Evolutionary conservation across 2,329 filamentous ascomycete genomes (phyloP), one percentile per base, ranked within the genome.

Genomic region (Epichloe festucae): DNA sequence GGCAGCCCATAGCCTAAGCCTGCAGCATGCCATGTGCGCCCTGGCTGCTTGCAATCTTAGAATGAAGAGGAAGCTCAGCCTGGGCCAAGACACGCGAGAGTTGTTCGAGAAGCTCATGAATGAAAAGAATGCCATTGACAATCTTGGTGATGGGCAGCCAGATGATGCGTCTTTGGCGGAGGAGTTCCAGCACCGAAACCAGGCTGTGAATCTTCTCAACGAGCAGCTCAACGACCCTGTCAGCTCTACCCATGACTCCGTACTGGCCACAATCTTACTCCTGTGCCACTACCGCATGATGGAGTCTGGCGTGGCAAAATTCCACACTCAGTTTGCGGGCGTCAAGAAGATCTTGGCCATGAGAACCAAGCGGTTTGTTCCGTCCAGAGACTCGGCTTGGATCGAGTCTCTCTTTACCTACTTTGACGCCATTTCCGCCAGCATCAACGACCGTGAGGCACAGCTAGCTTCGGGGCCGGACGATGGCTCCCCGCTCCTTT

Each of bases 391-490:
- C 54, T 85, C 88, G 53, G 81, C 83, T 12, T 96, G 90, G 90
- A 91, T 95, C 72, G 87, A 94, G 61, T 83, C 88, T 42, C 82
- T 95, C 59, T 96, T 96, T 63, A 93, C 88, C 36, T 95, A 91
- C 76, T 94, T 95, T 63, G 91, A 96, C 65, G 88, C 90, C 51
- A 88, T 96, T 70, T 89, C 89, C 0, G 88, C 88, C 40, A 90
- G 86, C 49, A 88, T 95, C 63, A 96, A 96, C 60, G 87, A 95
- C 67, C 82, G 90, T 49, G 90, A 96, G 67, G 82, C 87, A 34
- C 88, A 95, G 65, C 78, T 95, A 17, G 74, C 82, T 56, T 78
- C 81, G 12, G 74, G 79, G 31, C 81, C 87, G 61, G 78, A 85
- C 58, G 87, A 70, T 10, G 63, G 73, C 41, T 67, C 73, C 15